Percentiles rank a stretch among this genome's conserved stretches.
phyloP scores from a whole-genome alignment of 208 protist species.

The Wallacemonas sp. region DNA sequence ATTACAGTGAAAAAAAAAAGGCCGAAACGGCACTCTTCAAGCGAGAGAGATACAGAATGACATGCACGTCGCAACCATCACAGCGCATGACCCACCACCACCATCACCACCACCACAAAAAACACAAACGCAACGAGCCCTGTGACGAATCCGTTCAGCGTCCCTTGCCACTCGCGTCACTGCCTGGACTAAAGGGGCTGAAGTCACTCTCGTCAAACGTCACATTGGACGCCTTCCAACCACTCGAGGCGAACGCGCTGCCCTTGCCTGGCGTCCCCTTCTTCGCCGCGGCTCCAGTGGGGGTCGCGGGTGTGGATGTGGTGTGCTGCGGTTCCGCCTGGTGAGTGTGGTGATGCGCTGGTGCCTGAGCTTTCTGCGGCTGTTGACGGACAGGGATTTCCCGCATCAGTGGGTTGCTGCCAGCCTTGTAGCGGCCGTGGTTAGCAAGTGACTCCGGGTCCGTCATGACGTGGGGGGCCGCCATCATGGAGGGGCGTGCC shows the following conservation, averaged over 20 bases:
- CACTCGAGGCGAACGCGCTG: conserved; percentile 55
- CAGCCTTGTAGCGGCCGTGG: conserved; percentile 29
- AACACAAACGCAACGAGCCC: no score
- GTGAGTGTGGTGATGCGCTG: no score
- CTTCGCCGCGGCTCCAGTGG: not conserved
- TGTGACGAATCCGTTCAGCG: no score
- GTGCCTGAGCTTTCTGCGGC: not conserved
- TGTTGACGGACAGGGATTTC: conserved; percentile 34
- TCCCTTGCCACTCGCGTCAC: not conserved
- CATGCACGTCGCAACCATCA: no score
- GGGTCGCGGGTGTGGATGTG: not conserved
- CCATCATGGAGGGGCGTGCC: not conserved
- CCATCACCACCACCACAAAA: no score
- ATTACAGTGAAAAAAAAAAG: no score
- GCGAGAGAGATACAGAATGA: no score
- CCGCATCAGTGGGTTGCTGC: conserved; percentile 65
- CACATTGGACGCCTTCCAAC: conserved; percentile 57
- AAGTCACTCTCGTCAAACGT: conserved; percentile 74
- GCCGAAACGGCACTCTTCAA: no score
- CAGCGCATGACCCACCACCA: not conserved
- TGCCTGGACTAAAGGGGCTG: conserved; percentile 21
- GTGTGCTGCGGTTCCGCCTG: not conserved
- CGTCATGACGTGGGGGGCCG: not conserved
- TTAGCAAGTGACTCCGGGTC: not conserved
- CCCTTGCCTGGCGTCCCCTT: conserved; percentile 31